Conservation (phyloP, 2,329 filamentous ascomycete species). For the Aspergillus aculeatus region DNA sequence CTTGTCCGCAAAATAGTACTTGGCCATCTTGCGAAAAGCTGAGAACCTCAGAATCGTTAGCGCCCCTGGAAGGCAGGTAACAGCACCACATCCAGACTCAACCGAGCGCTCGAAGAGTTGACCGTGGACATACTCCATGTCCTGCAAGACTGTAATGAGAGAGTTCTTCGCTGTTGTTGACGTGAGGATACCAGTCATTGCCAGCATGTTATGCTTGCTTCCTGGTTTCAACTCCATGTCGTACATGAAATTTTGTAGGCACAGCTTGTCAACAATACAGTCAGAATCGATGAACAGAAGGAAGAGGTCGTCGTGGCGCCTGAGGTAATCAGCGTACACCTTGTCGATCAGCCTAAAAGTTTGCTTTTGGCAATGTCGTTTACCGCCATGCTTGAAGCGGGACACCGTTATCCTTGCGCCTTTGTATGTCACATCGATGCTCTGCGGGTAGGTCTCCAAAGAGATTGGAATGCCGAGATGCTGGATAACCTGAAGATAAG, state of each 20-base stretch:
- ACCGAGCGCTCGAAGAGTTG: constrained; percentile 95
- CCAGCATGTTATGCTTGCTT: constrained; percentile 87
- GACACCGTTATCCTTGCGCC: constrained; percentile 84
- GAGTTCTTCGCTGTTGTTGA: constrained; percentile 86
- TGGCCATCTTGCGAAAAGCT: constrained; percentile 93
- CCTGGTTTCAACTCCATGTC: constrained; percentile 97
- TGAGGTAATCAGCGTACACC: constrained; percentile 83
- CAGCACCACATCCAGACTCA: constrained; percentile 88
- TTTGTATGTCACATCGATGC: constrained; percentile 85
- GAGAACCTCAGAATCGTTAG: constrained; percentile 94
- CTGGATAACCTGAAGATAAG: constrained; percentile 83
- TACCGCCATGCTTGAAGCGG: constrained; percentile 88
- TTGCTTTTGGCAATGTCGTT: constrained; percentile 87
- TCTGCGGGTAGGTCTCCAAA: constrained; percentile 76
- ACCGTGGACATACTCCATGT: constrained; percentile 97
- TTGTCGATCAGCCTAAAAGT: constrained; percentile 93
- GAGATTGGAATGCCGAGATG: constrained; percentile 74
- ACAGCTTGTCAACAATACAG: constrained; percentile 87
- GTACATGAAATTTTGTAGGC: constrained; percentile 96
- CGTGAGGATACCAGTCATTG: constrained; percentile 97
- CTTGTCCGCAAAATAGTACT: constrained; percentile 97
- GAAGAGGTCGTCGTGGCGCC: constrained; percentile 86
- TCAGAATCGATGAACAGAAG: constrained; percentile 97
- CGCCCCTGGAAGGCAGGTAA: constrained; percentile 93
- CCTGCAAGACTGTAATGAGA: constrained; percentile 87